A percentile compares a stretch with the other conserved stretches of the same genome.
Evolutionary conservation across 1,284 basidiomycete genomes (phyloP).

Genomic region (Dichomitus squalens): DNA sequence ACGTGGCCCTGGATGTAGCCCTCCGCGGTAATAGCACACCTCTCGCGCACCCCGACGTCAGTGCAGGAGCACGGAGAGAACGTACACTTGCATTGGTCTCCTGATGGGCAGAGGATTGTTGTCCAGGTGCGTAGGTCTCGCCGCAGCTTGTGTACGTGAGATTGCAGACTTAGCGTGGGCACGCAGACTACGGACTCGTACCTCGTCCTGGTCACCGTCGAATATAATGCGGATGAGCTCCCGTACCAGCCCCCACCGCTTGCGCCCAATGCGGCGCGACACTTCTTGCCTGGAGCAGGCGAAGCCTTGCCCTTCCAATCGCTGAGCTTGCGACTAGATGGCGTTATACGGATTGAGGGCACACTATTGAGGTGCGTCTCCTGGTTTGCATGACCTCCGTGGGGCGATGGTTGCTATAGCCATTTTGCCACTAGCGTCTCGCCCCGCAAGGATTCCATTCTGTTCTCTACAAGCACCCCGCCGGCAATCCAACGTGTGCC

Average conservation of each 20-base stretch:
- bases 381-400: background rate
- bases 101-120: constrained; percentile 76
- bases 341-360: constrained; percentile 81
- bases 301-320: constrained; percentile 71
- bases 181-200: constrained; percentile 75
- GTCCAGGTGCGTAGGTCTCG: constrained; percentile 60
- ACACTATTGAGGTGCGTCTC: constrained; percentile 61
- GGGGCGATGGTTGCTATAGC: constrained; percentile 5
- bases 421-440: constrained; percentile 55
- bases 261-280: constrained; percentile 56
- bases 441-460: constrained; percentile 64
- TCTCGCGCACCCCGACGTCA: constrained; percentile 78
- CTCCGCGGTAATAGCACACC: constrained; percentile 72
- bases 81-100: constrained; percentile 73
- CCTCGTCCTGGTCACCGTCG: constrained; percentile 74
- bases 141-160: background rate
- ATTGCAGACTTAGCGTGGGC: background rate
- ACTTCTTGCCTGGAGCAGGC: constrained; percentile 78
- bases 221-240: constrained; percentile 55
- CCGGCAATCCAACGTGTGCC: constrained; percentile 78
- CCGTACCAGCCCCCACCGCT: constrained; percentile 60
- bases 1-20: constrained; percentile 53
- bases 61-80: constrained; percentile 83
- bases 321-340: constrained; percentile 73
- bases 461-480: constrained; percentile 73